A percentile compares a stretch with the other conserved stretches of the same genome.
Evolutionary conservation across 306 rosid species (phyloP).

Genomic region (Ochetophila trinervis): DNA sequence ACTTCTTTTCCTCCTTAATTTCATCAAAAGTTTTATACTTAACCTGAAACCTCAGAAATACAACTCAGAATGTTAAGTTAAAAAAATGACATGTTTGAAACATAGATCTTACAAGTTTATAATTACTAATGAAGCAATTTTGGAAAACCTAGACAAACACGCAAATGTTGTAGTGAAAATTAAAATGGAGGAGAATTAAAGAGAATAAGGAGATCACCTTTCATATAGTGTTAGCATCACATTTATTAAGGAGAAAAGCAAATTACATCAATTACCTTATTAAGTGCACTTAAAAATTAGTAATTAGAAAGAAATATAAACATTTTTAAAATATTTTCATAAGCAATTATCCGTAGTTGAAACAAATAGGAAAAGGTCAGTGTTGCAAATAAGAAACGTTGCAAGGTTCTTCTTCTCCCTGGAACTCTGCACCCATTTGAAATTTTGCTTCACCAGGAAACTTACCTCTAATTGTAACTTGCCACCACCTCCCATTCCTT

Average conservation of each 20-base stretch:
- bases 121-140: not conserved
- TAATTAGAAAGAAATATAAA: not conserved
- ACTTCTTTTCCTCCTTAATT: slow-evolving; percentile 67
- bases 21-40: slow-evolving; percentile 78
- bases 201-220: too few relatives aligned
- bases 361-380: not conserved
- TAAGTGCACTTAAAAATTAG: too few relatives aligned
- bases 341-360: not conserved
- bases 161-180: too few relatives aligned
- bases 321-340: not conserved
- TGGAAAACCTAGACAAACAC: not conserved
- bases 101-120: not conserved
- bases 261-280: too few relatives aligned
- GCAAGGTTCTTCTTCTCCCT: not conserved
- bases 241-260: too few relatives aligned
- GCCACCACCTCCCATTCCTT: slow-evolving; percentile 99
- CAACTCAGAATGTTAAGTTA: not conserved
- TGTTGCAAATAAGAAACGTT: not conserved
- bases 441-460: slow-evolving; percentile 24
- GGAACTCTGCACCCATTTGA: not conserved
- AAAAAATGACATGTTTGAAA: not conserved
- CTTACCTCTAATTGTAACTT: slow-evolving; percentile 80
- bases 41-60: slow-evolving; percentile 52
- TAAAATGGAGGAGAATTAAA: too few relatives aligned
- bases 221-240: too few relatives aligned